Evolutionary conservation across 441 rosid species (phyloP).

Genomic region (California macrophylla): DNA sequence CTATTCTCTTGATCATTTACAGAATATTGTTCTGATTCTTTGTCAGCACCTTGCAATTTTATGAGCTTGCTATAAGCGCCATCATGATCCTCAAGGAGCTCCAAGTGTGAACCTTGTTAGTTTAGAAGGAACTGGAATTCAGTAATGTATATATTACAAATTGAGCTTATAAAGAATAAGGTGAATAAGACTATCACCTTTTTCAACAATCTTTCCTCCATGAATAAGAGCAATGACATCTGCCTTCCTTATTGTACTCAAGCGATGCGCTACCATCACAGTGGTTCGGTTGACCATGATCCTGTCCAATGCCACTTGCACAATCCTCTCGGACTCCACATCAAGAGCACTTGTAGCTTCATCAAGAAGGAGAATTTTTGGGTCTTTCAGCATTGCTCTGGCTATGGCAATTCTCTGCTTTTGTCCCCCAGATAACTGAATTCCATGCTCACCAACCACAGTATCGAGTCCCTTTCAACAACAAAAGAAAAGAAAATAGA

Average conservation of each 20-base stretch:
- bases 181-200: slow-evolving; percentile 30
- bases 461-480: slow-evolving; percentile 43
- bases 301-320: slow-evolving; percentile 58
- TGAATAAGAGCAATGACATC: slow-evolving; percentile 60
- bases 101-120: slow-evolving; percentile 53
- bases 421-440: slow-evolving; percentile 71
- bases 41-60: slow-evolving; percentile 27
- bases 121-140: not conserved
- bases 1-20: slow-evolving; percentile 17
- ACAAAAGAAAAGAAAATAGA: not conserved
- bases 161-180: not conserved
- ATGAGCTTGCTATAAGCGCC: slow-evolving; percentile 59
- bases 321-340: slow-evolving; percentile 58
- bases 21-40: slow-evolving; percentile 20
- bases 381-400: slow-evolving; percentile 69
- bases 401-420: slow-evolving; percentile 81
- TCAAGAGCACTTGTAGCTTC: slow-evolving; percentile 79
- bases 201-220: slow-evolving; percentile 51
- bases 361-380: slow-evolving; percentile 55
- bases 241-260: slow-evolving; percentile 54
- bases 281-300: slow-evolving; percentile 56
- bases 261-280: slow-evolving; percentile 67
- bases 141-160: not conserved
- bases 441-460: slow-evolving; percentile 74
- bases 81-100: slow-evolving; percentile 40